Base-by-base conservation (phyloP, 495 filamentous ascomycete species). In the Pyrenula massariospora region DNA sequence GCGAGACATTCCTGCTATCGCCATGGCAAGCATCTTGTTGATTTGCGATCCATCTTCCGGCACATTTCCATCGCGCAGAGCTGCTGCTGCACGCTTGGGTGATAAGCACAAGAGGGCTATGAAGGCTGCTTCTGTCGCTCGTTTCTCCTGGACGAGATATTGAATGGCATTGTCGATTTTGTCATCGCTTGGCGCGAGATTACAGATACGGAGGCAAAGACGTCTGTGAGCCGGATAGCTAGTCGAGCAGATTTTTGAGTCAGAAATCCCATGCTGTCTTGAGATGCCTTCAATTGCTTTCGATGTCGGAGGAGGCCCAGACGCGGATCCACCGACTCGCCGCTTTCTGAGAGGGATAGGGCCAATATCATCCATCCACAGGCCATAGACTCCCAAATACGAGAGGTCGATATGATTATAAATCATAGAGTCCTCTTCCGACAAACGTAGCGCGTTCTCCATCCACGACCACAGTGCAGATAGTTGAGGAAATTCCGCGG, bases 51-150 rank as follows among this genome's bases (percentile, higher is more conserved):
- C 15, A 15, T 5, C 15, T 15, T 42, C 31, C 8, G 31, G 15
- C 0, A 69, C 67, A 2, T 73, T 64, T 23, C 70, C 58, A 52
- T 77, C 73, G 50, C 72, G 70, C 22, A 80, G 63, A 10, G 70
- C 74, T 20, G 68, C 54, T 51, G 74, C 74, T 2, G 76, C 77
- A 20, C 77, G 74, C 53, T 83, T 78, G 8, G 82, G 74, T 55
- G 88, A 76, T 48, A 84, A 81, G 57, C 88, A 79, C 58, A 92
- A 89, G 5, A 95, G 69, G 2, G 89, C 88, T 55, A 84, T 72
- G 2, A 85, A 86, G 47, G 89, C 86, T 15, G 86, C 87, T 74
- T 90, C 91, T 25, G 91, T 94, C 65, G 89, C 80, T 63, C 86
- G 79, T 0, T 79, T 82, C 19, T 81, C 63, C 3, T 67, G 56